Evolutionary conservation across 371 early-diverging fungal genomes (phyloP).

Genomic region (Zychaea mexicana): DNA sequence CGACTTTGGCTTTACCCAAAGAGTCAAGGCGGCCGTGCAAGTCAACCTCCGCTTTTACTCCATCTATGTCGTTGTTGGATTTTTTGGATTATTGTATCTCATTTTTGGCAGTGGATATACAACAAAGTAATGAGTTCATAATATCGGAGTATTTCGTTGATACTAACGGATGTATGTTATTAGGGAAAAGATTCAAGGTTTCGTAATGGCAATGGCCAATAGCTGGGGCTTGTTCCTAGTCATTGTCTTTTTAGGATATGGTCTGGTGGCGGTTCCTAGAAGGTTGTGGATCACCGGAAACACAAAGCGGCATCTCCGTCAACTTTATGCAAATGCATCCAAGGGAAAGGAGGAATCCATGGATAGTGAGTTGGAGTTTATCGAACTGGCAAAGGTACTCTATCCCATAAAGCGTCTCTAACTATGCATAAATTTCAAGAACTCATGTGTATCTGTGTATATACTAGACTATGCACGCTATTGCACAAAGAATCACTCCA

Average conservation of each 20-base stretch:
- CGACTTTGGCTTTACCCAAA: constrained; percentile 68
- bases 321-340: constrained; percentile 71
- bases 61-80: constrained; percentile 51
- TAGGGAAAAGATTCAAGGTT: constrained; percentile 71
- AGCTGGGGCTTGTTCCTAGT: constrained; percentile 91
- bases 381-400: constrained; percentile 70
- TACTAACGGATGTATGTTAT: neutral
- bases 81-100: constrained; percentile 75
- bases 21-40: constrained; percentile 70
- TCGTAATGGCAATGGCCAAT: constrained; percentile 92
- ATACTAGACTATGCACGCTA: constrained; percentile 34
- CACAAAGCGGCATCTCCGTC: constrained; percentile 59
- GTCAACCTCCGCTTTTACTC: constrained; percentile 82
- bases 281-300: constrained; percentile 79
- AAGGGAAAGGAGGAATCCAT: constrained; percentile 74
- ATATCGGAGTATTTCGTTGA: neutral
- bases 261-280: constrained; percentile 88
- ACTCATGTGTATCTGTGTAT: neutral
- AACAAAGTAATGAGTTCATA: constrained; percentile 24
- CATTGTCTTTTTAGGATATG: constrained; percentile 90
- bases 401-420: too few relatives aligned
- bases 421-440: too few relatives aligned
- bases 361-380: constrained; percentile 75
- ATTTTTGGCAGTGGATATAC: constrained; percentile 58
- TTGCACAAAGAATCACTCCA: constrained; percentile 24